A percentile compares a stretch with the other conserved stretches of the same genome.
Evolutionary conservation across 2,329 filamentous ascomycete genomes (phyloP).

Genomic region (Fusarium graminum): DNA sequence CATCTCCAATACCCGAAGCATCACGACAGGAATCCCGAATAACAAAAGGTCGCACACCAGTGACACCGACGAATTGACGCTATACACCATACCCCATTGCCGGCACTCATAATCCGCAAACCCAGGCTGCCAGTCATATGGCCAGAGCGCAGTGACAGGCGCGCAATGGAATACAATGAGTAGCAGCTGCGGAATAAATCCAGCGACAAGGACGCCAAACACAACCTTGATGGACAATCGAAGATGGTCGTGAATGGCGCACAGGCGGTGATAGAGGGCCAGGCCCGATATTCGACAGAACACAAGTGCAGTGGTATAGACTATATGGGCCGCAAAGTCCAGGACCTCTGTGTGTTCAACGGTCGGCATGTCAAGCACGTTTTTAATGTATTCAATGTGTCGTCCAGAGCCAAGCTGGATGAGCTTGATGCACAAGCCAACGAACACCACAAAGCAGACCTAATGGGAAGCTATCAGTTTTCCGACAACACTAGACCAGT

Average conservation of each 20-base stretch:
- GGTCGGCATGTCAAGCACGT: conserved; percentile 58
- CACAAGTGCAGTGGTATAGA: conserved; percentile 65
- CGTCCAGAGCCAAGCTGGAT: conserved; percentile 63
- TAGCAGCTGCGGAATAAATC: conserved; percentile 62
- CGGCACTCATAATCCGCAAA: conserved; percentile 59
- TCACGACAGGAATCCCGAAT: conserved; percentile 63
- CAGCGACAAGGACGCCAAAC: conserved; percentile 55
- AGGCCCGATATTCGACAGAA: conserved; percentile 65
- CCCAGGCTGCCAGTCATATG: conserved; percentile 62
- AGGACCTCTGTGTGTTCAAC: conserved; percentile 60
- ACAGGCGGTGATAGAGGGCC: conserved; percentile 64
- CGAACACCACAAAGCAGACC: conserved; percentile 58
- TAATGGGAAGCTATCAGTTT: conserved; percentile 34
- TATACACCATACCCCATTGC: conserved; percentile 65
- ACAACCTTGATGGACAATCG: conserved; percentile 54
- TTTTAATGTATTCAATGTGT: conserved; percentile 61
- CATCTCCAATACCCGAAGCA: conserved; percentile 62
- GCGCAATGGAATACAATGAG: conserved; percentile 65
- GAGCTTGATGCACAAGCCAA: conserved; percentile 58
- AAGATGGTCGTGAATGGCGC: conserved; percentile 55
- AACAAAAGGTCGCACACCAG: conserved; percentile 64
- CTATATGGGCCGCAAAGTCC: conserved; percentile 64
- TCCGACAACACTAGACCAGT: neutral
- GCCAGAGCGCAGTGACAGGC: conserved; percentile 65
- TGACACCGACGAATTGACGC: conserved; percentile 63